A percentile compares a stretch with the other conserved stretches of the same genome.
These are phyloP conservation scores for Cladobotryum mycophilum DNA, from an alignment of 2,329 filamentous ascomycete species.

Conservation along the genomic window DNA sequence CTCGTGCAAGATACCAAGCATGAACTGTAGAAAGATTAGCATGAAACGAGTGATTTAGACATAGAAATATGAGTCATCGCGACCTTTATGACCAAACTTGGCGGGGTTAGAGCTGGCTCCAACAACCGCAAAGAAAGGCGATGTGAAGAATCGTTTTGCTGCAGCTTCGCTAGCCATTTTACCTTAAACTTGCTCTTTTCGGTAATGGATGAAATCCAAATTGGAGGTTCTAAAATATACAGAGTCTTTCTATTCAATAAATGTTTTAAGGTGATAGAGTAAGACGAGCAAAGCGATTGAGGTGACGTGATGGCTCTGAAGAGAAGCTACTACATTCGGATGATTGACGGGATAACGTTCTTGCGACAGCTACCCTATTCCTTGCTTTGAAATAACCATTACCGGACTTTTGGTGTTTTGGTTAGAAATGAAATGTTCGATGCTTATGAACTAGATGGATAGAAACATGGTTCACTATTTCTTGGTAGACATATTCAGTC, in stretches of 20 bases:
- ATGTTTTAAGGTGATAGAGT: no score
- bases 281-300: no score
- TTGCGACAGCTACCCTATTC: no score
- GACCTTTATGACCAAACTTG: conserved; percentile 88
- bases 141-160: conserved; percentile 73
- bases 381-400: no score
- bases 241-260: not conserved
- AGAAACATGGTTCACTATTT: no score
- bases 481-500: no score
- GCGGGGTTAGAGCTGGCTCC: conserved; percentile 77
- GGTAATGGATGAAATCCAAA: not conserved
- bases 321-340: no score
- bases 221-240: not conserved
- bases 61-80: conserved; percentile 14
- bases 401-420: no score
- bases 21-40: conserved; percentile 55
- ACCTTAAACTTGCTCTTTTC: not conserved
- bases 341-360: no score
- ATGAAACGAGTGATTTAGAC: not conserved
- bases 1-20: conserved; percentile 76
- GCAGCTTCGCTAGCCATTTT: conserved; percentile 56
- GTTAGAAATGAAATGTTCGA: no score
- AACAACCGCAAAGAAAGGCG: conserved; percentile 76
- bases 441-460: no score
- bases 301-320: no score